These are phyloP conservation scores for Nidularia sp. DNA, from an alignment of 768 basidiomycete genomes.

Conservation along the genomic window DNA sequence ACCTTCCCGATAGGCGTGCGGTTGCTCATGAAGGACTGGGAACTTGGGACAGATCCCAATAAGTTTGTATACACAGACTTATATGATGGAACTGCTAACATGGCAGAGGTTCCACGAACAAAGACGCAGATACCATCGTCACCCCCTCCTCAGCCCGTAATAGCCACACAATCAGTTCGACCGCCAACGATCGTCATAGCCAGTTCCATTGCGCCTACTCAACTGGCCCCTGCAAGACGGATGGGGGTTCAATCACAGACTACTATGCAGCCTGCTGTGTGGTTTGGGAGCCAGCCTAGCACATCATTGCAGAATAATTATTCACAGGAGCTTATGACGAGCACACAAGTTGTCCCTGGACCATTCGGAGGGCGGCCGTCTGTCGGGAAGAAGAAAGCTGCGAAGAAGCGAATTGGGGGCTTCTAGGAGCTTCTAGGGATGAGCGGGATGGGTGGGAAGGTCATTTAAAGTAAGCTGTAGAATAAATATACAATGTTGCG, in stretches of 20 bases:
- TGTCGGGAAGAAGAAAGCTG: constrained; percentile 47
- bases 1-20: constrained; percentile 50
- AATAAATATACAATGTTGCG: too few relatives aligned
- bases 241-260: constrained; percentile 5
- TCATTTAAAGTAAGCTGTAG: too few relatives aligned
- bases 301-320: constrained; percentile 6
- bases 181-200: constrained; percentile 37
- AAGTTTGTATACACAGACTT: constrained; percentile 52
- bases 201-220: constrained; percentile 13
- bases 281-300: constrained; percentile 8
- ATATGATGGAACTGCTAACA: constrained; percentile 33
- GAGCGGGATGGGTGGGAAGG: background rate
- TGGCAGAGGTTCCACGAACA: background rate
- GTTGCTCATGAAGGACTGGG: constrained; percentile 68
- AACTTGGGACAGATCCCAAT: constrained; percentile 45
- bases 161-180: constrained; percentile 12
- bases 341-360: constrained; percentile 72
- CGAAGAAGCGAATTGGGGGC: constrained; percentile 71
- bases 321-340: constrained; percentile 44
- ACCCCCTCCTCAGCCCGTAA: background rate
- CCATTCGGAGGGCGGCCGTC: constrained; percentile 60
- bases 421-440: constrained; percentile 36
- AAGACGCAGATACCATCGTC: background rate
- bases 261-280: constrained; percentile 6
- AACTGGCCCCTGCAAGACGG: constrained; percentile 6